Evolutionary conservation across 441 rosid species (phyloP), one percentile per base, ranked within the genome.

Genomic region (Adansonia rubrostipa): DNA sequence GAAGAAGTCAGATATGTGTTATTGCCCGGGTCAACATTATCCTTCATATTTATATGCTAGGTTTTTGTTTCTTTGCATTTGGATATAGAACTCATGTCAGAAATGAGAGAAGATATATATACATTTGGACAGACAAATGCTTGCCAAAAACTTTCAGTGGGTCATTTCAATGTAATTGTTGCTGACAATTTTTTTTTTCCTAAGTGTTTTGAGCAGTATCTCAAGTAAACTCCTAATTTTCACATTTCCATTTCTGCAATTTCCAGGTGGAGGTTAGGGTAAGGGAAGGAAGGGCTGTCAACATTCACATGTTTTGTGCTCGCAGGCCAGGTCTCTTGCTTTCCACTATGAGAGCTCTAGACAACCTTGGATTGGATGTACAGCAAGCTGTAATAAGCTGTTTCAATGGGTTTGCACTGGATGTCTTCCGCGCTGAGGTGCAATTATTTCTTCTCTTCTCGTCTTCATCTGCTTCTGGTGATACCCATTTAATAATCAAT

Each of bases 381-480:
- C 93, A 91, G 71, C 93, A 91, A 81, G 93, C 93, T 6, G 93
- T 89, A 68, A 89, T 89, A 61, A 88, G 93, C 87, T 88, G 93
- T 80, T 89, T 87, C 85, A 91, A 88, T 28, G 93, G 93, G 28
- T 89, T 91, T 54, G 89, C 93, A 8, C 78, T 91, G 85, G 95
- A 91, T 83, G 89, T 89, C 69, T 91, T 89, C 86, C 89, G 88
- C 28, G 95, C 95, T 78, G 95, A 91, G 95, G 95, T 91, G 69
- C n/a, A 54, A 6, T 78, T 72, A 24, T 68, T 67, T 73, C 17
- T 66, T 65, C 57, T 65, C 56, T 61, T 15, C 45, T 56, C 51
- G 53, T 48, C 48, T 60, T 78, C 44, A n/a, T 74, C 53, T 5
- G 44, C 53, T 51, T 17, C 65, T 36, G 56, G 45, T 60, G 45